Base-by-base conservation (phyloP, 2,329 filamentous ascomycete genomes). In the Colletotrichum horii region DNA sequence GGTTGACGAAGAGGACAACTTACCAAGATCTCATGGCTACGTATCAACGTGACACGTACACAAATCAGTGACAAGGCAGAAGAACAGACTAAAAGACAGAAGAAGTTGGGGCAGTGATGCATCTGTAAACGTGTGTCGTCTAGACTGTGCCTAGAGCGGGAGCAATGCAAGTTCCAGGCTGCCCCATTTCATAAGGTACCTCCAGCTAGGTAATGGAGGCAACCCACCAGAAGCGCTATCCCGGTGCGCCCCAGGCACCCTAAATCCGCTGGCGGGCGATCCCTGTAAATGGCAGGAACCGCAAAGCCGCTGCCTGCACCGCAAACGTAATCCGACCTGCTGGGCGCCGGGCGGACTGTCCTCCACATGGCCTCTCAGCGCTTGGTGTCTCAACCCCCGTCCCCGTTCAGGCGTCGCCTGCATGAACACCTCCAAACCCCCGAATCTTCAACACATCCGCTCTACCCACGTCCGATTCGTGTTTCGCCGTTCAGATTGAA, bases 391-490 rank as follows among this genome's bases (percentile, higher is more conserved):
- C 70, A 75, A 38, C 36, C 71, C 56, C n/a, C 43, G 43, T 52
- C 58, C 32, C 56, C 34, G 52, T 36, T 60, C 30, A 24, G 65
- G 73, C 58, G 64, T 48, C 38, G 38, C 38, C 19, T 52, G n/a
- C 74, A 69, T 76, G 74, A 76, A 74, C 70, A 69, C 70, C 55
- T 48, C 70, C 64, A 36, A 68, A 75, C 58, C 65, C 61, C 65
- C 70, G 4, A 69, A 55, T 76, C 74, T 65, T 67, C 73, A 38
- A 69, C 70, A 52, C 62, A 52, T 66, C 70, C 65, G 70, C 26
- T 48, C 48, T 52, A 52, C 60, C 65, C 58, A 69, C 56, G 26
- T 72, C 32, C 24, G 30, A 30, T 26, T 24, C 28, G 55, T 36
- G 65, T 28, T 56, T 71, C 34, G 58, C 24, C 19, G 61, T 58